Base-by-base conservation (phyloP, 495 filamentous ascomycete genomes). In the Hamigera avellanea region DNA sequence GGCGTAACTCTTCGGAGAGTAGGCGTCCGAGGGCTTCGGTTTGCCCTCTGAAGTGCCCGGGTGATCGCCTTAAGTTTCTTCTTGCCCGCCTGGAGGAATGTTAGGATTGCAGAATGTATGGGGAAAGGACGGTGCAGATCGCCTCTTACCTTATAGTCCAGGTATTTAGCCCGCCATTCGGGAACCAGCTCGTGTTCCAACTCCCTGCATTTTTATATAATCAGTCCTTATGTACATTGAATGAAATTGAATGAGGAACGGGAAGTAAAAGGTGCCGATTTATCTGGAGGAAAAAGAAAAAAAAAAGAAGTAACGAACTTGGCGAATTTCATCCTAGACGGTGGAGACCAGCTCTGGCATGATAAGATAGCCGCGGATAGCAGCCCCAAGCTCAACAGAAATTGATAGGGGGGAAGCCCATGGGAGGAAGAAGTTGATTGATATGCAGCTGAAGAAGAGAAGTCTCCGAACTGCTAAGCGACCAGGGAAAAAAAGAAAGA, bases 91-190 rank as follows among this genome's bases (percentile, higher is more conserved):
- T 79, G 42, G 13, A 42, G 15, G 30, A 32, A 8, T 13, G 30
- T 32, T 32, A 32, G 30, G 30, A 32, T 5, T 23, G 6, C 12
- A 26, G 6, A 12, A 26, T 26, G 25, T 26, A 26, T 6, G 6
- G 6, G 25, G 25, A 26, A 6, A 12, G 25, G 25, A 26, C 6
- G 21, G 21, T 5, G 21, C 4, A 4, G 21, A 23, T 23, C 21
- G 21, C 21, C 5, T 5, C 47, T 32, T 31, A 76, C 80, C 70
- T 86, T 93, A 66, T 95, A 95, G 61, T 94, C 76, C 39, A 95
- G 69, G 59, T 94, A 95, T 57, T 93, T 93, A 44, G 73, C 76
- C 45, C 81, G 74, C 87, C 87, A 95, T 71, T 95, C 87, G 65
- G 87, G 84, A 42, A 93, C 84, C 17, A 83, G 73, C 40, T 91